These are phyloP conservation scores for Suillus clintonianus DNA, from an alignment of 768 basidiomycete species.

Conservation along the genomic window DNA sequence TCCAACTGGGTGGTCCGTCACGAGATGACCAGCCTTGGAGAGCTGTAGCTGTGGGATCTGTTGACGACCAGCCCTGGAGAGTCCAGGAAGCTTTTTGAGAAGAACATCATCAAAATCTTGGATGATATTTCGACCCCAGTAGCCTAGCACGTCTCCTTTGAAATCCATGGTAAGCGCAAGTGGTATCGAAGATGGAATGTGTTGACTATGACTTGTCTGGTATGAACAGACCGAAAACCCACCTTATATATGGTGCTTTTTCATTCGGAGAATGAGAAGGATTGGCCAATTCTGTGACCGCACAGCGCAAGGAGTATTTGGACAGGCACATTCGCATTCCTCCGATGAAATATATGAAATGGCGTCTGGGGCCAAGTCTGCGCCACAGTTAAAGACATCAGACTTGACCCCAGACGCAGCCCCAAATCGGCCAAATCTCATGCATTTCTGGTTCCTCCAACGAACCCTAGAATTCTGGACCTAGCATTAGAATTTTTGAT, in stretches of 20 bases:
- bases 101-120: slow-evolving; percentile 13
- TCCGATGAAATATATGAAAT: neutral
- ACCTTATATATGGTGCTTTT: neutral
- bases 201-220: neutral
- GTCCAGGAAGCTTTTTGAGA: slow-evolving; percentile 7
- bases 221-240: neutral
- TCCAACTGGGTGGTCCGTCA: slow-evolving; percentile 13
- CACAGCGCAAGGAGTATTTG: neutral
- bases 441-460: neutral
- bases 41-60: neutral
- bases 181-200: neutral
- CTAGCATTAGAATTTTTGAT: neutral
- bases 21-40: neutral
- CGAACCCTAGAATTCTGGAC: neutral
- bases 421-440: neutral
- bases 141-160: slow-evolving; percentile 17
- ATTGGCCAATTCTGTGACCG: neutral
- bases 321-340: neutral
- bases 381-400: neutral
- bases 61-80: neutral
- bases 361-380: neutral
- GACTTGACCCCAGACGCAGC: neutral
- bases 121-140: slow-evolving; percentile 14
- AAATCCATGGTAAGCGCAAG: slow-evolving; percentile 11
- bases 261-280: neutral